Evolutionary conservation across 495 filamentous ascomycete species (phyloP), one percentile per base, ranked within the genome.

Genomic region (Lineolata rhizophorae): DNA sequence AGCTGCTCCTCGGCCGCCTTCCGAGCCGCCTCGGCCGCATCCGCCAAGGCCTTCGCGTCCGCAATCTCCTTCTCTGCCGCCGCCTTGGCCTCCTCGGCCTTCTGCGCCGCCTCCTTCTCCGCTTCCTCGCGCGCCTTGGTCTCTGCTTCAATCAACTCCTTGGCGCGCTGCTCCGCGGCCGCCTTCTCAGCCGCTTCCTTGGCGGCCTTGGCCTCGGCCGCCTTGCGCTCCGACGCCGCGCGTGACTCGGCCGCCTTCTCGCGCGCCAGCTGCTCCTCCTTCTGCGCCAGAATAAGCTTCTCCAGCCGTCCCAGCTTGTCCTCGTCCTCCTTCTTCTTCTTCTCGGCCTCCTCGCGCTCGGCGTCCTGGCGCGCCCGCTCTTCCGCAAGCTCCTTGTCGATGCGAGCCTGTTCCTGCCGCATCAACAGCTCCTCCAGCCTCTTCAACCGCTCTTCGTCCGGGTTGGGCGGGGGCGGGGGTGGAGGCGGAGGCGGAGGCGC

Each of bases 1-100:
- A 16, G 8, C 14, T 30, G 64, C 20, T 62, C 63, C 32, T 67
- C 66, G n/a, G 54, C 49, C 40, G 62, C 64, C 25, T 48, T 49
- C 29, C 56, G 47, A 9, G 43, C 55, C 47, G 63, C 60, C 38
- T 58, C 58, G 1, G 43, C 37, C 19, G 46, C 41, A 17, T 41
- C 44, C 0, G 39, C 35, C 16, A 32, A 37, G 18, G 41, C 41
- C 30, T 55, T 45, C 11, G 41, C 36, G 4, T 35, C 38, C 25
- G 39, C 37, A 29, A 40, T 39, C 0, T 31, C 37, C 32, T 46
- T 42, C 25, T 48, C 34, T 13, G 34, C 29, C 5, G 39, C 45
- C 16, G 38, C 42, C 29, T 49, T 46, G 10, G 37, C 37, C 24
- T 53, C 39, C 5, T 33, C 42, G 22, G 47, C 41, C 26, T 48